A percentile compares a stretch with the other conserved stretches of the same genome.
phyloP scores from a whole-genome alignment of 2,329 filamentous ascomycete species.

The Paecilomyces fulvus region DNA sequence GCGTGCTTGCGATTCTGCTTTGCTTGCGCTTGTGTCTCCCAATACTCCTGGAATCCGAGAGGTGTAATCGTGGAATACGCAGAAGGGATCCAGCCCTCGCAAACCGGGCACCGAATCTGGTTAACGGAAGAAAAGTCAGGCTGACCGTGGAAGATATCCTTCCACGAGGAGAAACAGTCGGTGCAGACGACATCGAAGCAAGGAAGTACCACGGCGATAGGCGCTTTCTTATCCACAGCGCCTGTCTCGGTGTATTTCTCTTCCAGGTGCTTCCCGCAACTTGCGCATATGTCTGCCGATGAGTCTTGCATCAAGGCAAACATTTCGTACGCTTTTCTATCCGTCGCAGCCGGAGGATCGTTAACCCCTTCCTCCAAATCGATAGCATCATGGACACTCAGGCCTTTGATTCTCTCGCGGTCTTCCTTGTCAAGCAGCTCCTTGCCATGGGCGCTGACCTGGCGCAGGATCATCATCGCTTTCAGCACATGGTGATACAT shows the following conservation, averaged over 20 bases:
- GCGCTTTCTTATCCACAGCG: slow-evolving; percentile 42
- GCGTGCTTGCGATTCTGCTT: slow-evolving; percentile 46
- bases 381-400: slow-evolving; percentile 78
- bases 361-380: slow-evolving; percentile 75
- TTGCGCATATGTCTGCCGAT: slow-evolving; percentile 63
- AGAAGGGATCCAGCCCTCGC: slow-evolving; percentile 54
- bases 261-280: slow-evolving; percentile 58
- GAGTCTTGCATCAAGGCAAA: slow-evolving; percentile 77
- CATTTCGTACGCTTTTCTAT: slow-evolving; percentile 75
- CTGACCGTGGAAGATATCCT: slow-evolving; percentile 41
- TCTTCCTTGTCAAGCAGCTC: slow-evolving; percentile 83
- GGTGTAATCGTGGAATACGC: slow-evolving; percentile 62
- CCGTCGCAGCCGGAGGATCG: slow-evolving; percentile 48
- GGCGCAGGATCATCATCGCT: slow-evolving; percentile 77
- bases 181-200: slow-evolving; percentile 83
- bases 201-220: slow-evolving; percentile 65
- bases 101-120: slow-evolving; percentile 57
- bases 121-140: slow-evolving; percentile 35
- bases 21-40: slow-evolving; percentile 49
- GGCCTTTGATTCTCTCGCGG: slow-evolving; percentile 67
- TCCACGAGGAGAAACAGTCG: slow-evolving; percentile 57
- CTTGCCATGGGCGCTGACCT: slow-evolving; percentile 89
- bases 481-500: slow-evolving; percentile 93
- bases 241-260: slow-evolving; percentile 46
- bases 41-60: slow-evolving; percentile 41